phyloP scores from a whole-genome alignment of 2,329 filamentous ascomycete genomes.

The Aureobasidium sp. region DNA sequence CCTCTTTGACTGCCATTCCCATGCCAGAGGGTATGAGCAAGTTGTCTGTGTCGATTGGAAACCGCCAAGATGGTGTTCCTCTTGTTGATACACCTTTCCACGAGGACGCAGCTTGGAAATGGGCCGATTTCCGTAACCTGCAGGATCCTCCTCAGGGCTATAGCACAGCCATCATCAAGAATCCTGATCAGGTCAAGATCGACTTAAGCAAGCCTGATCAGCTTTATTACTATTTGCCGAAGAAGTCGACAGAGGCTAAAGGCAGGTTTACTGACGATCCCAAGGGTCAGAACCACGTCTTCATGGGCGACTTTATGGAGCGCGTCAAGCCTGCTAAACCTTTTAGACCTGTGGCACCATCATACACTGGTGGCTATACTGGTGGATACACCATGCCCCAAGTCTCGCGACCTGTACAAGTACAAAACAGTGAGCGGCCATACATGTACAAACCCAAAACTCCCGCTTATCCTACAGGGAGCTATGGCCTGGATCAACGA shows the following conservation, averaged over 20 bases:
- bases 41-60: constrained; percentile 39
- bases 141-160: constrained; percentile 34
- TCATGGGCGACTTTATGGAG: constrained; percentile 65
- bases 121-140: constrained; percentile 64
- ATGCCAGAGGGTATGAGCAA: constrained; percentile 53
- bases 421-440: constrained; percentile 22
- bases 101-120: constrained; percentile 40
- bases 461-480: constrained; percentile 20
- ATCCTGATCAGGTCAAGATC: constrained; percentile 55
- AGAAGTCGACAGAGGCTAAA: constrained; percentile 79
- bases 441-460: constrained; percentile 35
- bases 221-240: constrained; percentile 83
- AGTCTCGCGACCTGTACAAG: constrained; percentile 4
- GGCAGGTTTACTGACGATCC: constrained; percentile 84
- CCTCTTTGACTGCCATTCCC: constrained; percentile 64
- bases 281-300: constrained; percentile 53
- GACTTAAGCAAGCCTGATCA: constrained; percentile 66
- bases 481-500: constrained; percentile 25
- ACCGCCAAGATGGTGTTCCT: constrained; percentile 45
- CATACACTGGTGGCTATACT: constrained; percentile 4
- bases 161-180: constrained; percentile 27
- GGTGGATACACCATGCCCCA: constrained; percentile 3
- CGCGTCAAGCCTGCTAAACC: constrained; percentile 43
- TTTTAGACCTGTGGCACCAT: constrained; percentile 24
- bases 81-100: constrained; percentile 42